These are phyloP conservation scores for Trichothecium sympodiale DNA, from an alignment of 2,329 filamentous ascomycete species.

Conservation along the genomic window DNA sequence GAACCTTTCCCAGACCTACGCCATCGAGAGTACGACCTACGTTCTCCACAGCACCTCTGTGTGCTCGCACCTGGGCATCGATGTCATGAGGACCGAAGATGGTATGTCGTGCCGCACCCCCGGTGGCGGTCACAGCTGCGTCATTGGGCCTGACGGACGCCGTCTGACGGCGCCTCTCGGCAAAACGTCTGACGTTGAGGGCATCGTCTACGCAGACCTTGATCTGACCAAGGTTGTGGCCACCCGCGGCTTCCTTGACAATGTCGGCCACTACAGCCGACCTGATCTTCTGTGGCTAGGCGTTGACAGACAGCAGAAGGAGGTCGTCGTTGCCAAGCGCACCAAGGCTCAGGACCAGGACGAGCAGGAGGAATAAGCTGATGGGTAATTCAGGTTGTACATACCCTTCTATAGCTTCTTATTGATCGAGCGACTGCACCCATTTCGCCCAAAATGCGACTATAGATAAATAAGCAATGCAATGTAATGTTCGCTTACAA, in stretches of 20 bases:
- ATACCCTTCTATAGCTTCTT: no score
- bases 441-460: no score
- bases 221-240: constrained; percentile 30
- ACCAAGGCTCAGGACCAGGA: neutral
- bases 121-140: constrained; percentile 12
- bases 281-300: constrained; percentile 28
- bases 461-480: neutral
- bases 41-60: constrained; percentile 28
- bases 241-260: constrained; percentile 26
- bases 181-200: constrained; percentile 19
- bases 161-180: constrained; percentile 9
- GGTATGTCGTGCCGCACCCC: constrained; percentile 15
- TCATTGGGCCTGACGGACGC: constrained; percentile 12
- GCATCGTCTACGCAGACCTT: constrained; percentile 38
- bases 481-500: neutral
- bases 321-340: constrained; percentile 6
- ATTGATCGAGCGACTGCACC: no score
- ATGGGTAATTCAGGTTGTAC: no score
- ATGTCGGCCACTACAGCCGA: constrained; percentile 21
- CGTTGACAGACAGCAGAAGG: constrained; percentile 10
- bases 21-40: constrained; percentile 43
- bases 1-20: constrained; percentile 39
- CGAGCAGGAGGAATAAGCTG: neutral
- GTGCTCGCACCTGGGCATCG: constrained; percentile 27
- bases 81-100: constrained; percentile 28